These are phyloP conservation scores for Ceratocystis ficicola DNA, from an alignment of 2,329 filamentous ascomycete genomes.

Conservation along the genomic window DNA sequence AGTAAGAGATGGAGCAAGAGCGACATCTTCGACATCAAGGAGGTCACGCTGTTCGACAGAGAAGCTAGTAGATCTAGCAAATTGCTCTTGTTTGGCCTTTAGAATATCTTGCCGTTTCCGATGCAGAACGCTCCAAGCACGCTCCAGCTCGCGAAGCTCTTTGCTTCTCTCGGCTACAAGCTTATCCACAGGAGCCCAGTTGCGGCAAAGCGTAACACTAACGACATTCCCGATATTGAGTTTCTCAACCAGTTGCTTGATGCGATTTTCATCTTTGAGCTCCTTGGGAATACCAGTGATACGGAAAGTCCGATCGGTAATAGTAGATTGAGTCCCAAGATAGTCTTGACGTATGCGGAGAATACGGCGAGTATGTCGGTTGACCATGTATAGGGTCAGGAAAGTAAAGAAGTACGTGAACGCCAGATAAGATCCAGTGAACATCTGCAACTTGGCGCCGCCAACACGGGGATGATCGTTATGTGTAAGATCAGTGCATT, in stretches of 20 bases:
- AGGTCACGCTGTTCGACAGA: not conserved
- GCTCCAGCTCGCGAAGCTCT: conserved; percentile 62
- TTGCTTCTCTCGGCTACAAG: conserved; percentile 55
- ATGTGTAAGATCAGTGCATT: conserved; percentile 28
- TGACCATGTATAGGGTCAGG: conserved; percentile 70
- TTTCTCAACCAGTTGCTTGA: conserved; percentile 77
- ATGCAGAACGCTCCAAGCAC: conserved; percentile 69
- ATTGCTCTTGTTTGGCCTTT: not conserved
- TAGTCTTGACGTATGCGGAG: conserved; percentile 83
- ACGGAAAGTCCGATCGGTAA: conserved; percentile 87
- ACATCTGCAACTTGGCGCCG: conserved; percentile 31
- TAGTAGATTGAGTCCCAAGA: conserved; percentile 82
- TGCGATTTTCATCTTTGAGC: conserved; percentile 65
- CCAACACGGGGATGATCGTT: conserved; percentile 22
- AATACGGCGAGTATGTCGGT: conserved; percentile 70
- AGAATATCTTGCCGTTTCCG: conserved; percentile 35
- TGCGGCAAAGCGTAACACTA: conserved; percentile 68
- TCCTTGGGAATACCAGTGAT: conserved; percentile 76
- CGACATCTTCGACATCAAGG: conserved; percentile 19
- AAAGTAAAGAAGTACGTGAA: conserved; percentile 89
- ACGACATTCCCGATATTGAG: conserved; percentile 84
- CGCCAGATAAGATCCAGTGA: conserved; percentile 85
- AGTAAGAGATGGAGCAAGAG: conserved; percentile 2
- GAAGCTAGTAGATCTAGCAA: not conserved
- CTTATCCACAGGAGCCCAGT: conserved; percentile 74